Conservation (phyloP, 345 rosid species). For the Rhodomyrtus tomentosa region DNA sequence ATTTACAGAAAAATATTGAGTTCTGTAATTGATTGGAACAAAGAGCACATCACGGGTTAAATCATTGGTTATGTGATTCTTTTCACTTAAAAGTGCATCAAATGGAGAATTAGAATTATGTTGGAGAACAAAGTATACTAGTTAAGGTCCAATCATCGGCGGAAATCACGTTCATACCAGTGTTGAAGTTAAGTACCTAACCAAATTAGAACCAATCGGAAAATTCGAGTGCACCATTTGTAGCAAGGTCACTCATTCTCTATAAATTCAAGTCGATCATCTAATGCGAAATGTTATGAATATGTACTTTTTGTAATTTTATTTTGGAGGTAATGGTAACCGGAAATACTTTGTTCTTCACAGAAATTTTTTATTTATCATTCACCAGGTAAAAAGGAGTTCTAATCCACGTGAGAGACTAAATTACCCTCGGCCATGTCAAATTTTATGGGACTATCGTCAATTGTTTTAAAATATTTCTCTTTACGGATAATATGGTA, state of each 20-base stretch:
- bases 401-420: not conserved
- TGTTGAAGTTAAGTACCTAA: not conserved
- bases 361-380: no score
- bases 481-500: fast-evolving
- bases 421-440: not conserved
- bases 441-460: no score
- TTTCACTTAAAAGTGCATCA: not conserved
- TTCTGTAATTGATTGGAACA: no score
- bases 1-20: no score
- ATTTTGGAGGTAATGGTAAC: not conserved
- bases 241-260: not conserved
- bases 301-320: not conserved
- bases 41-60: no score
- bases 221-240: not conserved
- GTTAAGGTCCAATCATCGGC: fast-evolving
- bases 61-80: not conserved
- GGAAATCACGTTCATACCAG: not conserved
- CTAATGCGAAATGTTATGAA: not conserved
- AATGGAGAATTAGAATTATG: not conserved
- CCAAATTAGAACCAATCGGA: not conserved
- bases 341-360: not conserved
- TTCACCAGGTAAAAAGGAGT: not conserved
- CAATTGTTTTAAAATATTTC: no score
- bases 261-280: not conserved
- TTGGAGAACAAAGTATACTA: not conserved